phyloP scores from a whole-genome alignment of 2,329 filamentous ascomycete species.

The Didymosphaeria variabile region DNA sequence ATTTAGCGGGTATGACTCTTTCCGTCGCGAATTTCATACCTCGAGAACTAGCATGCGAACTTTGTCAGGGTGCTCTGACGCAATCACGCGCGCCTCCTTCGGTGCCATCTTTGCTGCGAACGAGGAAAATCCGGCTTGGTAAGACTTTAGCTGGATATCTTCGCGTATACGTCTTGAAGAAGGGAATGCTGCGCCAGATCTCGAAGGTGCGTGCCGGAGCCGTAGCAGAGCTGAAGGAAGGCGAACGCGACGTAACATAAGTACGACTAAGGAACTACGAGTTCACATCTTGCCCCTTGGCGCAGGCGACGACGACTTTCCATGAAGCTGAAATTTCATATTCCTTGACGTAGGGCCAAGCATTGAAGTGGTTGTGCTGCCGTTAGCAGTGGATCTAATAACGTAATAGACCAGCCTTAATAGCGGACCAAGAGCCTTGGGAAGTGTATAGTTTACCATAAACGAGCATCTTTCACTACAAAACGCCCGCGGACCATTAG shows the following conservation, averaged over 20 bases:
- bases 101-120: constrained; percentile 30
- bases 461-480: not conserved
- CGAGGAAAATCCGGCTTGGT: not conserved
- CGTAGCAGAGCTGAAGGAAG: not conserved
- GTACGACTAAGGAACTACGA: not conserved
- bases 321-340: constrained; percentile 6
- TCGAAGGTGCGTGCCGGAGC: not conserved
- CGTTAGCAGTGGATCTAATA: constrained; percentile 11
- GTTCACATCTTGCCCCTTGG: not conserved
- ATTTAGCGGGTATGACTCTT: not conserved
- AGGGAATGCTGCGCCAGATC: not conserved
- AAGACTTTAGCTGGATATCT: not conserved
- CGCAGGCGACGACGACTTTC: constrained; percentile 10
- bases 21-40: not conserved
- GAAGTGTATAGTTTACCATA: not conserved
- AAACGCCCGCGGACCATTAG: not conserved
- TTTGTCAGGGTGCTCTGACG: constrained; percentile 39
- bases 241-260: constrained; percentile 4
- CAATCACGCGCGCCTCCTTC: constrained; percentile 31
- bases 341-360: constrained; percentile 13
- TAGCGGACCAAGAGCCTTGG: constrained; percentile 2
- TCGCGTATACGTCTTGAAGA: not conserved
- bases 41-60: constrained; percentile 65
- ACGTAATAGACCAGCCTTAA: constrained; percentile 7
- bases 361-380: not conserved